Percentiles rank a stretch among this genome's conserved stretches.
Evolutionary conservation across 495 filamentous ascomycete genomes (phyloP).

Genomic region (Xylaria curta): DNA sequence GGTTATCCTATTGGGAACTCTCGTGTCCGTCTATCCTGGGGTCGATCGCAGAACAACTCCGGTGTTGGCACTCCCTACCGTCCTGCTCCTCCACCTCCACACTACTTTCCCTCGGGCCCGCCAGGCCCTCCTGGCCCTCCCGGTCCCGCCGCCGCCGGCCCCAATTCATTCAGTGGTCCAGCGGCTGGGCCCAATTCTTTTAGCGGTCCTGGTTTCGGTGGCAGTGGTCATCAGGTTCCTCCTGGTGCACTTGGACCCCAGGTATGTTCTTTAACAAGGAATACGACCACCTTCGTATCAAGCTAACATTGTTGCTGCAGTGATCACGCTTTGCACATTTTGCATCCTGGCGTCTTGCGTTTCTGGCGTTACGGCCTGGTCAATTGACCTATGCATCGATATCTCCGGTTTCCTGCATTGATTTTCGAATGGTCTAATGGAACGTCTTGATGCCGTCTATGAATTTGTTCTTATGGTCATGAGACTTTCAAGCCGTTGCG

Average conservation of each 20-base stretch:
- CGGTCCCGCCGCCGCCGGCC: constrained; percentile 39
- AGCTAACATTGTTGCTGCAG: constrained; percentile 15
- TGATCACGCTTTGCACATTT: constrained; percentile 26
- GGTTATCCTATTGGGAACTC: constrained; percentile 99
- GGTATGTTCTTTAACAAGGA: constrained; percentile 28
- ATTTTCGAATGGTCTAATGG: constrained; percentile 30
- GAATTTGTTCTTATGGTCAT: constrained; percentile 30
- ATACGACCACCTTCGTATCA: neutral
- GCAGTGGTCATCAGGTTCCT: constrained; percentile 28
- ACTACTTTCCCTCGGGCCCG: constrained; percentile 79
- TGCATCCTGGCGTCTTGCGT: constrained; percentile 44
- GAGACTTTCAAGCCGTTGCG: constrained; percentile 17
- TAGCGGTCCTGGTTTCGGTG: constrained; percentile 31
- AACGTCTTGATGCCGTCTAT: constrained; percentile 31
- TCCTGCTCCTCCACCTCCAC: constrained; percentile 90
- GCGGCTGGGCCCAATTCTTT: constrained; percentile 34
- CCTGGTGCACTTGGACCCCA: constrained; percentile 40
- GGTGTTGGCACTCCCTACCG: constrained; percentile 97
- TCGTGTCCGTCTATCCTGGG: constrained; percentile 95
- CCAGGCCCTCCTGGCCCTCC: constrained; percentile 62
- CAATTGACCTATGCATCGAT: constrained; percentile 37
- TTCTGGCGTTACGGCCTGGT: constrained; percentile 45
- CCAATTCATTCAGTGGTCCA: constrained; percentile 22
- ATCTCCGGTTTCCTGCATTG: constrained; percentile 38
- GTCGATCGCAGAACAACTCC: constrained; percentile 98